Conservation (phyloP, 164 flowering plant genomes). For the Annona cherimola region DNA sequence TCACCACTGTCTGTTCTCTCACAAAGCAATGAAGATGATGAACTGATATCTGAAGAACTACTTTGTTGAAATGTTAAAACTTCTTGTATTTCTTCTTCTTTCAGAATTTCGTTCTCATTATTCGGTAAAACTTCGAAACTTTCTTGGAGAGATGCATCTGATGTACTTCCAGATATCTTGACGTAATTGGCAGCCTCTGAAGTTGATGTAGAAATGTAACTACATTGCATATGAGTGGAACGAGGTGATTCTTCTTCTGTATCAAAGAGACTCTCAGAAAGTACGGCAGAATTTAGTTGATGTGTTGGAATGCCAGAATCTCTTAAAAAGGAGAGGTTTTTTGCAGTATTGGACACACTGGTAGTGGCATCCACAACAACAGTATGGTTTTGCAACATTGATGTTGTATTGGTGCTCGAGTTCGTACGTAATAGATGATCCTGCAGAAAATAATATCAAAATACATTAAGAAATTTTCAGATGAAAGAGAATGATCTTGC, state of each 20-base stretch:
- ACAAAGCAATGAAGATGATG: constrained; percentile 1
- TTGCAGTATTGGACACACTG: constrained; percentile 7
- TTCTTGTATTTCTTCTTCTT: not conserved
- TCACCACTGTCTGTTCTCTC: not conserved
- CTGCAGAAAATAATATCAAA: constrained; percentile 7
- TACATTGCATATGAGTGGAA: not conserved
- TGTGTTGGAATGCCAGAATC: constrained; percentile 1
- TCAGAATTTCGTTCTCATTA: constrained; percentile 3
- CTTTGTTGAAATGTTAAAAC: not conserved
- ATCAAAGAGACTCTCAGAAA: constrained; percentile 23
- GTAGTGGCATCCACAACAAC: constrained; percentile 5
- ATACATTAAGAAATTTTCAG: not conserved
- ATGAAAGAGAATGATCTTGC: not conserved
- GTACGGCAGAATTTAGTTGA: constrained; percentile 11
- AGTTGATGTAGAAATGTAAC: not conserved
- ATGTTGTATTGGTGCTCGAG: constrained; percentile 7
- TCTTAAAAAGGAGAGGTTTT: constrained; percentile 3
- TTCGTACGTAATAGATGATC: constrained; percentile 10
- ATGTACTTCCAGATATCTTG: not conserved
- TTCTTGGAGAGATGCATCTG: constrained; percentile 8
- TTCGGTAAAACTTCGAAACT: not conserved
- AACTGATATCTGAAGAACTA: not conserved
- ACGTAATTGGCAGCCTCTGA: not conserved
- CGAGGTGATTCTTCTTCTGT: constrained; percentile 16
- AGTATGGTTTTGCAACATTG: not conserved